Evolutionary conservation across 345 rosid species (phyloP), one percentile per base, ranked within the genome.

Genomic region (Schrenkiella parvula): DNA sequence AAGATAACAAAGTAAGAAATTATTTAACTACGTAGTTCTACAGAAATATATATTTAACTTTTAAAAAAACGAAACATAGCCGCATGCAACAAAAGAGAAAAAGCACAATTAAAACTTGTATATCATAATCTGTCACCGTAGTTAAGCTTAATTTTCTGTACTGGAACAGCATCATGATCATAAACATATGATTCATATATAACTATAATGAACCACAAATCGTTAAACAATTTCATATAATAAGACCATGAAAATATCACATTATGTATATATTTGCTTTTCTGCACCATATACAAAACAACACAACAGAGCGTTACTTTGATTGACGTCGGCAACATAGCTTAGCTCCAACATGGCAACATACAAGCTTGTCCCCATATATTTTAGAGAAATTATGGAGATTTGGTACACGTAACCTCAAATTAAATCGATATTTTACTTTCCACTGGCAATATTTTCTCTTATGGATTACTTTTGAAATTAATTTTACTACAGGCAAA

Each of bases 261-360:
- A 64, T 13, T 51, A 37, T 51, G 12, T 3, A 4, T 37, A 25
- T 25, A 23, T 35, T 35, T 12, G 5, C 10, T 58, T 59, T 59
- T 18, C 61, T 70, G 21, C 41, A 35, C 29, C 64, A 43, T 8
- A n/a, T n/a, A n/a, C n/a, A 43, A 59, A 26, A 38, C 28, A 71
- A 51, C 46, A 58, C 7, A 32, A n/a, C 35, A 11, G 32, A 29
- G 35, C 10, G 14, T 63, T 22, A n/a, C n/a, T n/a, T n/a, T n/a
- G n/a, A n/a, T 42, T 42, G 46, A 64, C 47, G 76, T 31, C 70
- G 56, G 76, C 64, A 64, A 54, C 46, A 62, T 51, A 70, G 58
- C 39, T 66, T 35, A 58, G 25, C 38, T 19, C 55, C 21, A 64
- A 13, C 51, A 53, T 21, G 5, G 35, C 56, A 51, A 23, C 18